Evolutionary conservation across 2,329 filamentous ascomycete species (phyloP).

Genomic region (Diaporthe caulivora): DNA sequence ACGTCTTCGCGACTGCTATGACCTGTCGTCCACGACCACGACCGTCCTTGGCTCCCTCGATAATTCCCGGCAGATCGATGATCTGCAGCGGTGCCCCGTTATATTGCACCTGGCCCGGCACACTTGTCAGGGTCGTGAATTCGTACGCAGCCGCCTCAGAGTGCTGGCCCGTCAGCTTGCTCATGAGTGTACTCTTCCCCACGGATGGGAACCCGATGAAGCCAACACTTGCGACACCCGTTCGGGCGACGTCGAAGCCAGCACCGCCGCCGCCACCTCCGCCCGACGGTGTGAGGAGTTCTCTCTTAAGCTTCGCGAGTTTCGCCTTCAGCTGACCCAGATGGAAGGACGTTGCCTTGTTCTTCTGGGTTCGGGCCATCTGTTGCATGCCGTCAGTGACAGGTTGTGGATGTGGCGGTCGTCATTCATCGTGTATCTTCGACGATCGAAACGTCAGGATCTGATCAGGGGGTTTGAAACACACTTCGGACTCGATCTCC

Average conservation of each 20-base stretch:
- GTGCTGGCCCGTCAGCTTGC: constrained; percentile 91
- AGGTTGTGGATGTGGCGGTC: not conserved
- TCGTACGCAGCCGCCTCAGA: constrained; percentile 98
- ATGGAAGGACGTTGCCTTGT: constrained; percentile 95
- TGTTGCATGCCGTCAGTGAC: constrained; percentile 51
- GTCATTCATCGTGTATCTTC: not conserved
- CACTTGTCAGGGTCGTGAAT: constrained; percentile 97
- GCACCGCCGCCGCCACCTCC: constrained; percentile 87
- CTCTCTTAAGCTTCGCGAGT: constrained; percentile 96
- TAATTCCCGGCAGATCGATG: constrained; percentile 98
- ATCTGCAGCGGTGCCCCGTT: constrained; percentile 98
- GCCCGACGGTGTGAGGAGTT: constrained; percentile 87
- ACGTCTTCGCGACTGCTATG: constrained; percentile 98
- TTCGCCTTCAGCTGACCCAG: constrained; percentile 98
- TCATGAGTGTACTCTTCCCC: constrained; percentile 98
- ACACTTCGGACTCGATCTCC: constrained; percentile 93
- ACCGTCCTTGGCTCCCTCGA: constrained; percentile 97
- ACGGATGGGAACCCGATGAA: constrained; percentile 99
- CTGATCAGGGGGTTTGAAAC: constrained; percentile 47
- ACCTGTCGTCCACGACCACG: constrained; percentile 98
- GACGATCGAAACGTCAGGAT: not conserved
- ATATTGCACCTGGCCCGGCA: constrained; percentile 95
- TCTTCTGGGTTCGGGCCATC: constrained; percentile 85
- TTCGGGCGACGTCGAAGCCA: constrained; percentile 97
- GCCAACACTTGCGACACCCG: constrained; percentile 95